Evolutionary conservation across 2,329 filamentous ascomycete genomes (phyloP).

Genomic region (Fusarium transvaalense): DNA sequence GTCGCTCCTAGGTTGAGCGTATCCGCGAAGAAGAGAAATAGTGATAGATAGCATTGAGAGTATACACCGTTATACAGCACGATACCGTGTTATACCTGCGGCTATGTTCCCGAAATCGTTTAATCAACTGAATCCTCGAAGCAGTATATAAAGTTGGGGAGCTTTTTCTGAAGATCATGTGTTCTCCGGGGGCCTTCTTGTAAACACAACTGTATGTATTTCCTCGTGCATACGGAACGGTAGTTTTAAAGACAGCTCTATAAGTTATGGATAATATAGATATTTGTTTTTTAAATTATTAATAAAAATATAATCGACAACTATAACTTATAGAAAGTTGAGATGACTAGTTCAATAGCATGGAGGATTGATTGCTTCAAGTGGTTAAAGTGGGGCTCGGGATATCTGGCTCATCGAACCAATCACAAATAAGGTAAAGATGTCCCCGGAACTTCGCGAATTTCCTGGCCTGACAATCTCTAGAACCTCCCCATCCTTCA

Average conservation of each 20-base stretch:
- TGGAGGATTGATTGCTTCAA: neutral
- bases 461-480: conserved; percentile 53
- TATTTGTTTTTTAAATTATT: too few species aligned
- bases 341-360: neutral
- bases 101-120: neutral
- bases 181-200: neutral
- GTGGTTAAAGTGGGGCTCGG: conserved; percentile 41
- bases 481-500: conserved; percentile 49
- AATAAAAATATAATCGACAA: neutral
- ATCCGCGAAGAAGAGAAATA: conserved; percentile 12
- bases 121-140: neutral
- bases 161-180: neutral
- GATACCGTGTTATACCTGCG: neutral
- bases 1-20: neutral
- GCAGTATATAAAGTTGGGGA: too few species aligned
- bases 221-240: too few species aligned
- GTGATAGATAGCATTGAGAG: neutral
- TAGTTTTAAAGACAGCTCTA: neutral
- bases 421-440: conserved; percentile 52
- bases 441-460: conserved; percentile 52
- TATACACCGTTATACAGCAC: neutral
- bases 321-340: neutral
- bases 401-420: conserved; percentile 30
- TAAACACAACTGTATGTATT: too few species aligned
- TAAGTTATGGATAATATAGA: neutral